phyloP scores from a whole-genome alignment of 2,329 filamentous ascomycete genomes.

The Phyllosticta citrichinensis region DNA sequence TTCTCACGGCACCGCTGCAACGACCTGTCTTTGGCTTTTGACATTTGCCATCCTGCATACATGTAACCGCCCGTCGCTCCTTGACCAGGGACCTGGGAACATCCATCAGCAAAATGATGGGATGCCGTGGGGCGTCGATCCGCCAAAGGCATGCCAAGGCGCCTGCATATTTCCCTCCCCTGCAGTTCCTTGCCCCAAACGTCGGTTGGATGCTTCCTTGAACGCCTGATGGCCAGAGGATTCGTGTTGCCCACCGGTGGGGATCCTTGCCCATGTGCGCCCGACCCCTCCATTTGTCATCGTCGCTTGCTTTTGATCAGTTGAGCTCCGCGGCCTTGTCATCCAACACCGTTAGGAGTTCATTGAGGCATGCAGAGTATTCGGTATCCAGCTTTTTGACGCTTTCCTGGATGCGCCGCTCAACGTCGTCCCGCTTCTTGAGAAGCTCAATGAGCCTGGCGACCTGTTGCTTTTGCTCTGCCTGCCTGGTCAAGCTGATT shows the following conservation, averaged over 20 bases:
- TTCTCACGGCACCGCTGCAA: background rate
- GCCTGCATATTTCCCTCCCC: background rate
- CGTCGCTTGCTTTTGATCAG: background rate
- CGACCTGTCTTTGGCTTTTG: background rate
- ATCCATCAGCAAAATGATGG: background rate
- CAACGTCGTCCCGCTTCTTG: constrained; percentile 6
- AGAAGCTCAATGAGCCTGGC: constrained; percentile 3
- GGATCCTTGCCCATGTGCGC: background rate
- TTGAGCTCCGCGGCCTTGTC: background rate
- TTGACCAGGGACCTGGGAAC: background rate
- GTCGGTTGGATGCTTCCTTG: background rate
- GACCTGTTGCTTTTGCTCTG: constrained; percentile 1
- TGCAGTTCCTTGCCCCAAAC: background rate
- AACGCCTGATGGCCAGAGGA: background rate
- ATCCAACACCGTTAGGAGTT: background rate
- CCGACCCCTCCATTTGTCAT: background rate
- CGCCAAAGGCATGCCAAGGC: background rate
- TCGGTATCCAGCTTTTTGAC: constrained; percentile 5
- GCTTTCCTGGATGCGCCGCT: constrained; percentile 6
- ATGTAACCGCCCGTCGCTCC: background rate
- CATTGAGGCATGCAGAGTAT: background rate
- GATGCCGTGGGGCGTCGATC: background rate
- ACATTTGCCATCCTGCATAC: background rate
- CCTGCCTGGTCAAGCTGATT: background rate
- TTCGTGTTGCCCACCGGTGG: background rate